These are phyloP conservation scores for Phytophthora gonapodyides DNA, from an alignment of 352 stramenopile species.

Conservation along the genomic window DNA sequence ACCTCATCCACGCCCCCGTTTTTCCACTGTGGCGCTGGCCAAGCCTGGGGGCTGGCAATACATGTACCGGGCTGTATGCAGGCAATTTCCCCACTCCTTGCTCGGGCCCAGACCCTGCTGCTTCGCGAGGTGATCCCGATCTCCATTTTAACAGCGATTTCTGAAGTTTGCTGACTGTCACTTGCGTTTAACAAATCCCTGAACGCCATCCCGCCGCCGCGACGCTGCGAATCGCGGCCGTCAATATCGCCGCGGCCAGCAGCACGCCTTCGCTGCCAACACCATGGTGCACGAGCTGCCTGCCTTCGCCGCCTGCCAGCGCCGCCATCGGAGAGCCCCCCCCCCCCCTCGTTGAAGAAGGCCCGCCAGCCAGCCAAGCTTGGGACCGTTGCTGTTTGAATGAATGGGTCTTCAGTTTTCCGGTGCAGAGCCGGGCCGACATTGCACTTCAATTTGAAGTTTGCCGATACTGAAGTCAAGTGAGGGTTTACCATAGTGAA, in stretches of 20 bases:
- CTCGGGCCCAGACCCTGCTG: too few species aligned
- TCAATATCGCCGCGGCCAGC: not conserved
- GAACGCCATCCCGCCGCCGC: conserved; percentile 6
- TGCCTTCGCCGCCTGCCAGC: too few species aligned
- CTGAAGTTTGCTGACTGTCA: conserved; percentile 33
- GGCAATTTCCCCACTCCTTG: not conserved
- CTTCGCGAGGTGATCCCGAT: not conserved
- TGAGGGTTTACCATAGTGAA: too few species aligned
- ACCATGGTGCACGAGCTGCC: too few species aligned
- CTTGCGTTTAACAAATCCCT: conserved; percentile 34
- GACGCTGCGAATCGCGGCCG: too few species aligned
- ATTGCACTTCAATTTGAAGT: conserved; percentile 17
- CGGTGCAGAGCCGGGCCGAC: too few species aligned
- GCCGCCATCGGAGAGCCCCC: too few species aligned
- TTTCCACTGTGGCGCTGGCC: not conserved
- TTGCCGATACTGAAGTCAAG: not conserved
- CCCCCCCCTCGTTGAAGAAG: too few species aligned
- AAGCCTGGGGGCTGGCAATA: not conserved
- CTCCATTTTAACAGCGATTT: conserved; percentile 16
- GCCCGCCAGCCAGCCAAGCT: too few species aligned
- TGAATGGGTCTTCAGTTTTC: too few species aligned
- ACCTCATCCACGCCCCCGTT: conserved; percentile 18
- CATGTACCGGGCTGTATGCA: not conserved
- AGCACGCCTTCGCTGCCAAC: conserved; percentile 1
- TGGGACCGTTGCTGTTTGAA: not conserved